Evolutionary conservation across 371 early-diverging fungal species (phyloP), one percentile per base, ranked within the genome.

Genomic region (Circinella minor): DNA sequence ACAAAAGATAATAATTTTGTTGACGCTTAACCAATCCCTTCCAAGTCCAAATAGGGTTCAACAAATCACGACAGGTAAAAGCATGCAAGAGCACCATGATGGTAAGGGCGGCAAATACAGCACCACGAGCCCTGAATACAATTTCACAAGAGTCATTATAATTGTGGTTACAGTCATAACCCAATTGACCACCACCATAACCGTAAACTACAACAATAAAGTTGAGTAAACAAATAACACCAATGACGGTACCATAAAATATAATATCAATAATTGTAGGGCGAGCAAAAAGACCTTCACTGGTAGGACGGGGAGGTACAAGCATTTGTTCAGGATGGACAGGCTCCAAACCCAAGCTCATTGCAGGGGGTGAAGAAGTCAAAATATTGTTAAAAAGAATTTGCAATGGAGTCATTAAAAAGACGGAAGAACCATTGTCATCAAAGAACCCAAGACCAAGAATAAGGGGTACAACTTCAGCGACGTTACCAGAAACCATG

Each of bases 361-460:
- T 91, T 18, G 95, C 95, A 6, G 95, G 95, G 13, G 98, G 96
- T 27, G 91, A 88, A 62, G 77, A 81, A 6, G 92, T 91, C 47
- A 92, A 69, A 69, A 97, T 88, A 78, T 98, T 96, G 76, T 96
- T 92, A 82, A 94, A 95, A 59, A 99, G 81, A 74, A 97, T 97
- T 67, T 93, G 92, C 55, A 93, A 86, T 0, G 94, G 90, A 3
- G 91, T 89, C 81, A 94, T 84, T 1, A 93, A 94, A 80, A 90
- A 92, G 1, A 92, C 90, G 15, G 92, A 83, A 39, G 81, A 67
- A 43, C 90, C 89, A 8, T 68, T 5, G 38, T 43, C 73, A 51
- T 94, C 93, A 59, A 76, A 78, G 74, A 93, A 90, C 36, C 86
- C 89, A 38, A 93, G 76, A 67, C 93, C 92, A 10, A 95, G 67